phyloP scores from a whole-genome alignment of 768 basidiomycete species.

The Pluteus cervinus region DNA sequence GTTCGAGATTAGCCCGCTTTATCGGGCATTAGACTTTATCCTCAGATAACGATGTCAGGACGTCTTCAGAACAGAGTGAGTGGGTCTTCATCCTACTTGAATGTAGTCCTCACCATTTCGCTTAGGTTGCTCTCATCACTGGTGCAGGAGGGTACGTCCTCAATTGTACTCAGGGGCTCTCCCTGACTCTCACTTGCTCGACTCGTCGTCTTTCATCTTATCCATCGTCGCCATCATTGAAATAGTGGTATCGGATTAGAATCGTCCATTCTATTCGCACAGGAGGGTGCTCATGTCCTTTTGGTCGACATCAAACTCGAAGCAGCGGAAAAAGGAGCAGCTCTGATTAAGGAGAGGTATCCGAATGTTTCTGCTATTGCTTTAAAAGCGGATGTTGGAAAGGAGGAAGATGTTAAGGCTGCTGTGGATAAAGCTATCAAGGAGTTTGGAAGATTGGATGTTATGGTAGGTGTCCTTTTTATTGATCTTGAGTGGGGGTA shows the following conservation, averaged over 20 bases:
- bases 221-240: slow-evolving; percentile 11
- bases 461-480: slow-evolving; percentile 65
- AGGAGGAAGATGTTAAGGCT: slow-evolving; percentile 80
- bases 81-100: slow-evolving; percentile 2
- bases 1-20: too few relatives aligned
- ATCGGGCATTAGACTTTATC: too few relatives aligned
- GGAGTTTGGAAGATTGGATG: slow-evolving; percentile 88
- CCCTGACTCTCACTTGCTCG: too few relatives aligned
- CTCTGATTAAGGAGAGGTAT: slow-evolving; percentile 55
- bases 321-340: slow-evolving; percentile 63
- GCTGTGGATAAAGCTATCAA: slow-evolving; percentile 75
- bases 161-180: too few relatives aligned
- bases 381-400: slow-evolving; percentile 80
- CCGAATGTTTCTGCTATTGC: slow-evolving; percentile 68
- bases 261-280: slow-evolving; percentile 90
- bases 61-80: slow-evolving; percentile 64
- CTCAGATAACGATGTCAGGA: slow-evolving; percentile 55
- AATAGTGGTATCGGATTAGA: slow-evolving; percentile 93
- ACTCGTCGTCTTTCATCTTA: slow-evolving; percentile 11
- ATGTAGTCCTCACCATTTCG: slow-evolving; percentile 5
- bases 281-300: slow-evolving; percentile 88
- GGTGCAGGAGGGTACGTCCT: slow-evolving; percentile 80
- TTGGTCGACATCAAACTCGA: slow-evolving; percentile 82
- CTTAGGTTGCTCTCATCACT: slow-evolving; percentile 73
- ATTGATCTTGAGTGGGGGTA: background rate